These are phyloP conservation scores for Penicillium malachiteum DNA, from an alignment of 495 filamentous ascomycete genomes.

Conservation along the genomic window DNA sequence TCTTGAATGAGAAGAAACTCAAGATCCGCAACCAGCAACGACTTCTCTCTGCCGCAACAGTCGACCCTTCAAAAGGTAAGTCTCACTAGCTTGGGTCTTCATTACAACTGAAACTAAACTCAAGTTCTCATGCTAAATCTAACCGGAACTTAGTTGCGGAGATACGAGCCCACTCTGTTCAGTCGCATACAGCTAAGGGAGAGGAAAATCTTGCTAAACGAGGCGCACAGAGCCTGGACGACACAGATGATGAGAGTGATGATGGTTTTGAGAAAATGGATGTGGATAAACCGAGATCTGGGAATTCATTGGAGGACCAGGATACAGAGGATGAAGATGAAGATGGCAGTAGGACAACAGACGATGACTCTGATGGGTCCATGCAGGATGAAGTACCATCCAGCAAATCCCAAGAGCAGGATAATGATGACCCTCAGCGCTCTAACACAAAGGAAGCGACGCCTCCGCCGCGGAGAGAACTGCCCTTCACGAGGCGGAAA, in stretches of 20 bases:
- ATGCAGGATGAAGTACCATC: not conserved
- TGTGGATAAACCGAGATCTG: constrained; percentile 38
- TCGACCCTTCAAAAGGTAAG: constrained; percentile 49
- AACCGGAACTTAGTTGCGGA: constrained; percentile 22
- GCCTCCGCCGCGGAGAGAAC: constrained; percentile 38
- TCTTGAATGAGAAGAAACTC: constrained; percentile 87
- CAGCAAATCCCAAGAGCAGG: not conserved
- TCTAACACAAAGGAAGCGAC: constrained; percentile 17
- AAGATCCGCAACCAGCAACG: constrained; percentile 84
- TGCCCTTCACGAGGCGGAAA: constrained; percentile 36
- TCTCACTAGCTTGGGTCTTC: too few relatives aligned
- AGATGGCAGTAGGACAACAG: constrained; percentile 43
- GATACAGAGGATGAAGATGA: constrained; percentile 43
- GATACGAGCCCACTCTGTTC: constrained; percentile 21
- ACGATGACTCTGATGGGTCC: constrained; percentile 19
- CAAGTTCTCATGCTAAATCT: not conserved
- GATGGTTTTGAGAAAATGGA: constrained; percentile 62
- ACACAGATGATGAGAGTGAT: constrained; percentile 41
- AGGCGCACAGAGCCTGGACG: constrained; percentile 25
- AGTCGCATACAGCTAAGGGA: constrained; percentile 7
- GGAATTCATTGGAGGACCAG: constrained; percentile 27
- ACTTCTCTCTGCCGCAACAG: constrained; percentile 58
- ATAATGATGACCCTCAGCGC: not conserved
- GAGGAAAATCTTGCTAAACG: constrained; percentile 45
- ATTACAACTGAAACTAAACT: not conserved